Base-by-base conservation (phyloP, 2,329 filamentous ascomycete genomes). In the Stachybotrys echinatus region DNA sequence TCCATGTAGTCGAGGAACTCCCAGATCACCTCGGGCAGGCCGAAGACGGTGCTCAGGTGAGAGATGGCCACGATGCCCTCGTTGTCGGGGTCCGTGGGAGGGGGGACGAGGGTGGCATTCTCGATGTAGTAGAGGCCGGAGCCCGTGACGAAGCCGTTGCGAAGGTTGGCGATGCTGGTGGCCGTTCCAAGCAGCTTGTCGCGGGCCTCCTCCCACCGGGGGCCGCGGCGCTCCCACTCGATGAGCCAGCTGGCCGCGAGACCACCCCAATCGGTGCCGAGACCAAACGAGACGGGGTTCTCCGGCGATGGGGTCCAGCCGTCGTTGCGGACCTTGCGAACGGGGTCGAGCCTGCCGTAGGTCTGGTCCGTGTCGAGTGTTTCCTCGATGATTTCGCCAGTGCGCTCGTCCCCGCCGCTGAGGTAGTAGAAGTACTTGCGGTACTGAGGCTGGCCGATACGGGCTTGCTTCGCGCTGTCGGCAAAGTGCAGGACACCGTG, bases 401-500 rank as follows among this genome's bases (percentile, higher is more conserved):
- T 71, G 1, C 80, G 72, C 64, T 84, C 80, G 38, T 83, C 80
- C 0, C 79, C 80, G 0, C 79, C 79, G 0, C 75, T 73, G 2
- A 83, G 81, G 64, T 74, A 84, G 58, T 79, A 83, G 8, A 62
- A 62, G 31, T 74, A 71, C 56, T 79, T 79, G 7, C 80, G 69
- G 56, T 83, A 84, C 37, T 77, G 74, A 0, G 79, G 74, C 0
- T 62, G 58, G 1, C 81, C 80, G 19, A 85, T 81, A 18, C 82
- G 77, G 0, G 76, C 77, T 61, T 85, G 82, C 58, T 85, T 85
- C 0, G 76, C 74, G 48, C 77, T 82, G 56, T 85, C 82, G 17
- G 73, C 63, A 65, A 73, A 85, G 54, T 85, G 82, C 60, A 83
- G 80, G 0, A 85, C 77, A 2, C 81, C 81, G 52, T 85, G 82